Evolutionary conservation across 495 filamentous ascomycete genomes (phyloP), one percentile per base, ranked within the genome.

Genomic region (Collariella sp.): DNA sequence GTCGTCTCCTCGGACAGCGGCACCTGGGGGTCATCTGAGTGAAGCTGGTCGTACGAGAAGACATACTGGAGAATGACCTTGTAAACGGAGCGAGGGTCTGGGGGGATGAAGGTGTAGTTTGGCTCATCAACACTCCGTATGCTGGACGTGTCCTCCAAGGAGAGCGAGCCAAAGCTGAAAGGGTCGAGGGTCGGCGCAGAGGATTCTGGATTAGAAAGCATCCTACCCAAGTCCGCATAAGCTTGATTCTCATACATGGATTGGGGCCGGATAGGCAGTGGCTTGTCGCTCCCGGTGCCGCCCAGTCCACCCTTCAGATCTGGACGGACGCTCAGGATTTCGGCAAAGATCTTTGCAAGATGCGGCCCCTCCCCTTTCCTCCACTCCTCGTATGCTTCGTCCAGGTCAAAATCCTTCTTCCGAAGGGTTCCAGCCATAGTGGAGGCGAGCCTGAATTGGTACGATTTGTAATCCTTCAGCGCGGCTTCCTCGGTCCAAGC

Each of bases 401-500:
- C 90, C 18, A 85, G 68, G 52, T 96, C 87, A 66, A 99, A 99
- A 64, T 97, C 91, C 43, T 88, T 83, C 59, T 79, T 83, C 46
- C 83, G 79, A 45, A 97, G 66, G 0, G 90, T 90, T 57, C 84
- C 85, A 38, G 78, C 80, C 55, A 86, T 87, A 60, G 91, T 84
- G 4, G 74, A 69, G 62, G 84, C 90, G 26, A 99, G 74, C 57
- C 89, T 84, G 62, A 87, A 83, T 66, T 94, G 93, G 64, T 97
- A 99, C 19, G 84, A 75, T 67, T 97, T 99, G 58, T 95, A 76
- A 67, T 99, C 94, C 54, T 85, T 83, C 47, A 99, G 70, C 7
- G 91, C 91, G 29, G 89, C 87, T 65, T 88, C 86, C 62, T 94
- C 91, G 4, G 89, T 96, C 94, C 94, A 99, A 0, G 75, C 63